Conservation (phyloP, 2,329 filamentous ascomycete species). For the Penicillium sp. region DNA sequence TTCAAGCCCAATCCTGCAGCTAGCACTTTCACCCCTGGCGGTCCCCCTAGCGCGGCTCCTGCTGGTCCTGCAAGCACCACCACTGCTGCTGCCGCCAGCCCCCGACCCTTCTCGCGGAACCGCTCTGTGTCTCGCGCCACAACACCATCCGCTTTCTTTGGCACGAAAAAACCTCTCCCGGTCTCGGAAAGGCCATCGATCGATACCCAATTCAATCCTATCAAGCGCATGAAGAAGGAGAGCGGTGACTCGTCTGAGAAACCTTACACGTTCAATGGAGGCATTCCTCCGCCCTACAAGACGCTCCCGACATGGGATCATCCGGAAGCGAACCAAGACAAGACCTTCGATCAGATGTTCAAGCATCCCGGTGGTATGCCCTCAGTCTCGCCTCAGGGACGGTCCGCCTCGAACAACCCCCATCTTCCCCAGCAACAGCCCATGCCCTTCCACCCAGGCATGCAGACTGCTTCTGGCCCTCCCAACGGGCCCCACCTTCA, state of each 20-base stretch:
- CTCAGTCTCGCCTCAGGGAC: conserved; percentile 72
- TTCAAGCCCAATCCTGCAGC: conserved; percentile 87
- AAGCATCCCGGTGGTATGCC: conserved; percentile 66
- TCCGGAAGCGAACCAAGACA: conserved; percentile 70
- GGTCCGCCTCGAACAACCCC: conserved; percentile 60
- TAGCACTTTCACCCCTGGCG: conserved; percentile 75
- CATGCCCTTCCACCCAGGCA: conserved; percentile 74
- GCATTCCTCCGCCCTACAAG: conserved; percentile 82
- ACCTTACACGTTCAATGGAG: conserved; percentile 76
- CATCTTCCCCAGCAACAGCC: conserved; percentile 83
- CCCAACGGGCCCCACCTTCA: conserved; percentile 79
- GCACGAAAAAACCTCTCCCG: conserved; percentile 72
- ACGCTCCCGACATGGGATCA: conserved; percentile 85
- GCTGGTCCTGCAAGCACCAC: conserved; percentile 59
- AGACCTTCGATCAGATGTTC: conserved; percentile 80
- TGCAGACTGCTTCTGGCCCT: conserved; percentile 70
- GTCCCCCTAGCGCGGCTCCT: conserved; percentile 63
- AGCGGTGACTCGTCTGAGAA: conserved; percentile 55
- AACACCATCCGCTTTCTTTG: conserved; percentile 61
- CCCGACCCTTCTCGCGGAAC: conserved; percentile 63
- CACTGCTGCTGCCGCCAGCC: conserved; percentile 66
- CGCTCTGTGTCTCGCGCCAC: conserved; percentile 51
- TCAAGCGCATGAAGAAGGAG: conserved; percentile 73
- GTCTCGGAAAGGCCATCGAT: conserved; percentile 60
- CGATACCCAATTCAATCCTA: conserved; percentile 62